A percentile compares a stretch with the other conserved stretches of the same genome.
These are phyloP conservation scores for Trichoderma polysporum DNA, from an alignment of 2,329 filamentous ascomycete species.

Conservation along the genomic window DNA sequence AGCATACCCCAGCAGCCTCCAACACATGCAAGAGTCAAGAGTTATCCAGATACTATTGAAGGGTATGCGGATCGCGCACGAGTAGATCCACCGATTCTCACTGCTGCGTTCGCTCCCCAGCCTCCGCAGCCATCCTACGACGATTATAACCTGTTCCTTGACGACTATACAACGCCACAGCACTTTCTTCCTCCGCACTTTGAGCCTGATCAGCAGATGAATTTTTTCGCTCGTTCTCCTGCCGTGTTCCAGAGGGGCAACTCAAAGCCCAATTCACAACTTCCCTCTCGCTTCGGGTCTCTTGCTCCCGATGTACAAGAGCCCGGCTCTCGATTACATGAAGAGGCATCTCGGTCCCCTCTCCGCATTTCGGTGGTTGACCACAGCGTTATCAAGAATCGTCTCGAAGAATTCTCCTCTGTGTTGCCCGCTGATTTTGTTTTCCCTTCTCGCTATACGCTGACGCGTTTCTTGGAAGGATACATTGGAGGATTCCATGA, in stretches of 20 bases:
- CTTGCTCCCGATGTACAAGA: slow-evolving; percentile 48
- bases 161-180: slow-evolving; percentile 55
- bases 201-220: slow-evolving; percentile 53
- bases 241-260: slow-evolving; percentile 40
- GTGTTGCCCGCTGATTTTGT: slow-evolving; percentile 63
- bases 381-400: slow-evolving; percentile 55
- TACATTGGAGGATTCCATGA: slow-evolving; percentile 67
- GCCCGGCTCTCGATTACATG: slow-evolving; percentile 27
- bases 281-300: slow-evolving; percentile 55
- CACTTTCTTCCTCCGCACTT: slow-evolving; percentile 57
- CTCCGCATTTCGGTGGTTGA: slow-evolving; percentile 55
- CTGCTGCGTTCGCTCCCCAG: slow-evolving; percentile 38
- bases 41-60: slow-evolving; percentile 49
- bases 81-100: slow-evolving; percentile 45
- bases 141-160: slow-evolving; percentile 60
- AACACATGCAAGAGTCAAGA: slow-evolving; percentile 47
- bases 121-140: slow-evolving; percentile 44
- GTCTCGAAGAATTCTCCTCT: slow-evolving; percentile 61
- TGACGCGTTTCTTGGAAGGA: slow-evolving; percentile 67
- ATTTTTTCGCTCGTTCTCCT: slow-evolving; percentile 50
- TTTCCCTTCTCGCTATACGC: slow-evolving; percentile 66
- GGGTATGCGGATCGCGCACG: slow-evolving; percentile 49
- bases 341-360: slow-evolving; percentile 36
- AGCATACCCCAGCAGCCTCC: slow-evolving; percentile 43
- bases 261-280: slow-evolving; percentile 52